These are phyloP conservation scores for Penicillium cosmopolitanum DNA, from an alignment of 495 filamentous ascomycete species.

Conservation along the genomic window DNA sequence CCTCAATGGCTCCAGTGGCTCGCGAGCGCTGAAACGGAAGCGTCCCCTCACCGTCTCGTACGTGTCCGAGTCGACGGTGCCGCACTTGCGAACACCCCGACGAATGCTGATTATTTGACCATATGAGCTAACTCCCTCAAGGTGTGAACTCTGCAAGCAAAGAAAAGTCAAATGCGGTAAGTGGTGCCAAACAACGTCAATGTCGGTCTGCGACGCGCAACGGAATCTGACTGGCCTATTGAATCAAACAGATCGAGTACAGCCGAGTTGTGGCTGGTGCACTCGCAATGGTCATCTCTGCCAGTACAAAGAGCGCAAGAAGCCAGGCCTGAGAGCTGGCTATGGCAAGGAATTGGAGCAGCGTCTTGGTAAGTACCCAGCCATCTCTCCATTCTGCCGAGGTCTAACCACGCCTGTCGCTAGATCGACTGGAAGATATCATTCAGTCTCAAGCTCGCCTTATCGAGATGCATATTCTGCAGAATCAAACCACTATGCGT, in stretches of 20 bases:
- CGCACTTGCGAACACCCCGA: neutral
- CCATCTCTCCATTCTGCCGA: neutral
- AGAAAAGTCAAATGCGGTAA: conserved; percentile 80
- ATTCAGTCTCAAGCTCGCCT: conserved; percentile 50
- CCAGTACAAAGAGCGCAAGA: conserved; percentile 86
- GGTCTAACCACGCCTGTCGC: conserved; percentile 7
- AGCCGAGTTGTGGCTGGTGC: conserved; percentile 90
- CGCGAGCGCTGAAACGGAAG: conserved; percentile 45
- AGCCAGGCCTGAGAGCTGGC: conserved; percentile 80
- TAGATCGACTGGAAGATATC: conserved; percentile 54
- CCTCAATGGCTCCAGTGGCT: conserved; percentile 34
- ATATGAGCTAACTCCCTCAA: conserved; percentile 36
- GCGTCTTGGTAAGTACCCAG: conserved; percentile 54
- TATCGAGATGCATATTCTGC: conserved; percentile 54
- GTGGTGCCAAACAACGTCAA: conserved; percentile 3
- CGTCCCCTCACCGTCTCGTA: conserved; percentile 52
- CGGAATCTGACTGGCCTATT: neutral
- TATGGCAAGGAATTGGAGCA: conserved; percentile 89
- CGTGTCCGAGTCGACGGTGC: conserved; percentile 22
- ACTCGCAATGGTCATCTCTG: conserved; percentile 73
- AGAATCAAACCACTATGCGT: conserved; percentile 29
- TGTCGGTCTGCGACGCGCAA: neutral
- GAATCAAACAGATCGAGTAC: conserved; percentile 60
- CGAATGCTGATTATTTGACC: neutral
- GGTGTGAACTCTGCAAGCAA: conserved; percentile 82